Evolutionary conservation across 306 rosid species (phyloP).

Genomic region (Elaeagnus macrophylla): DNA sequence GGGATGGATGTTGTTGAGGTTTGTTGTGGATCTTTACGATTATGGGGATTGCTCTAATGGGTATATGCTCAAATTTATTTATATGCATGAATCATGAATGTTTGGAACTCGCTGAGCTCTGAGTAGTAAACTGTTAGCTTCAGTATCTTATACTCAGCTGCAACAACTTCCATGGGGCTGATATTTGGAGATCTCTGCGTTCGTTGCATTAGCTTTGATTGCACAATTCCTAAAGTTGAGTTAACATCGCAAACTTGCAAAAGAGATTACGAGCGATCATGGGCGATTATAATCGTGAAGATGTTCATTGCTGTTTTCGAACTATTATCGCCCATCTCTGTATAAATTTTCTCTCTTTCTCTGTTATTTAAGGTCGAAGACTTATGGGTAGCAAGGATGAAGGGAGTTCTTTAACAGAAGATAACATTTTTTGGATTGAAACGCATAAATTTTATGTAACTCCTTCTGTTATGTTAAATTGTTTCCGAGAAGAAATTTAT

Average conservation of each 20-base stretch:
- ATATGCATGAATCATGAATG: constrained; percentile 18
- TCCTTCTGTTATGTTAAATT: too few relatives aligned
- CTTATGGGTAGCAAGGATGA: too few relatives aligned
- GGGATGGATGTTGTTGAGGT: constrained; percentile 14
- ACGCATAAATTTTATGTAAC: too few relatives aligned
- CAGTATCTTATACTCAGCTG: background rate
- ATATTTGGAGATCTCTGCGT: background rate
- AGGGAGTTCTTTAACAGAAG: too few relatives aligned
- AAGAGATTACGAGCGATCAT: background rate
- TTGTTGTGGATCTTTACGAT: constrained; percentile 17
- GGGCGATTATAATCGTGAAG: too few relatives aligned
- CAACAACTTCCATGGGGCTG: constrained; percentile 6
- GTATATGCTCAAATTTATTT: constrained; percentile 10
- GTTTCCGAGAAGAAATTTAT: too few relatives aligned
- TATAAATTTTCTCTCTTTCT: too few relatives aligned
- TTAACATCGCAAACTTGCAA: background rate
- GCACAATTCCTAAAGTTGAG: background rate
- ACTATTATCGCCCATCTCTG: too few relatives aligned
- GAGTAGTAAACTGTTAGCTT: constrained; percentile 2
- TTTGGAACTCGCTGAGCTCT: constrained; percentile 9
- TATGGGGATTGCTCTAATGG: constrained; percentile 9
- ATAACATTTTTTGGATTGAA: too few relatives aligned
- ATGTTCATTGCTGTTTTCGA: too few relatives aligned
- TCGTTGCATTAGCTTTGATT: constrained; percentile 1
- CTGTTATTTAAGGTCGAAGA: too few relatives aligned